Percentiles rank a stretch among this genome's conserved stretches.
Evolutionary conservation across 495 filamentous ascomycete genomes (phyloP).

Genomic region (Aspergillus kassunensis): DNA sequence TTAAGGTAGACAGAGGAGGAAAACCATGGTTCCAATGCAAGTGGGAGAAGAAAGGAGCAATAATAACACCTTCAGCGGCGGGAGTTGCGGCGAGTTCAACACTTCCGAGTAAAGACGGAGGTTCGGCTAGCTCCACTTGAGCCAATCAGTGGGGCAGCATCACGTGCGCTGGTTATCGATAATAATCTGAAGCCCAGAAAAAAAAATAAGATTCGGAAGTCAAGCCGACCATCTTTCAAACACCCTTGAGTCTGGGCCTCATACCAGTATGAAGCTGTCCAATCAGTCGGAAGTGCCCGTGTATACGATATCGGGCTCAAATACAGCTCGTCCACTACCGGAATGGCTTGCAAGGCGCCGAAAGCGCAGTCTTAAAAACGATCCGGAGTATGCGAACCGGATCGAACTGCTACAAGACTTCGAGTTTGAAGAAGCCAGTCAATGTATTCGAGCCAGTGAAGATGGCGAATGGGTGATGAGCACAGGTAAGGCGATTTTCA

Average conservation of each 20-base stretch:
- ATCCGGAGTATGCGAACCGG: slow-evolving; percentile 86
- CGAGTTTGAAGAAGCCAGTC: slow-evolving; percentile 97
- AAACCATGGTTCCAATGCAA: neutral
- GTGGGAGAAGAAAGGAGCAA: neutral
- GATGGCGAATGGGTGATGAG: slow-evolving; percentile 99
- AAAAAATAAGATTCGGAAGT: slow-evolving; percentile 10
- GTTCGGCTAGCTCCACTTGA: slow-evolving; percentile 17
- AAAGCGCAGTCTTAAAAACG: slow-evolving; percentile 90
- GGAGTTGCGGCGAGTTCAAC: slow-evolving; percentile 9
- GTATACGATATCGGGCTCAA: slow-evolving; percentile 92
- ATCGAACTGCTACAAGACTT: slow-evolving; percentile 97
- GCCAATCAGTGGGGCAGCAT: slow-evolving; percentile 19
- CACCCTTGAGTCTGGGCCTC: slow-evolving; percentile 9
- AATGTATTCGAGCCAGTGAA: slow-evolving; percentile 84
- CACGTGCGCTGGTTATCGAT: slow-evolving; percentile 24
- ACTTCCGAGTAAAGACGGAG: slow-evolving; percentile 16
- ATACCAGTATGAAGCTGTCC: slow-evolving; percentile 71
- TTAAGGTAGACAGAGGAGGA: neutral
- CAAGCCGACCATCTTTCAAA: neutral
- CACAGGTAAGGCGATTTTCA: slow-evolving; percentile 53
- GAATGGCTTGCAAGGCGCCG: slow-evolving; percentile 91
- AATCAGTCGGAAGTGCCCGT: slow-evolving; percentile 86
- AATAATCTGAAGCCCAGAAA: slow-evolving; percentile 13
- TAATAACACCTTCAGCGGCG: slow-evolving; percentile 9
- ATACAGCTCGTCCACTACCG: slow-evolving; percentile 83